A percentile compares a stretch with the other conserved stretches of the same genome.
phyloP scores from a whole-genome alignment of 73 alveolate genomes.

The Effrenium voratum region DNA sequence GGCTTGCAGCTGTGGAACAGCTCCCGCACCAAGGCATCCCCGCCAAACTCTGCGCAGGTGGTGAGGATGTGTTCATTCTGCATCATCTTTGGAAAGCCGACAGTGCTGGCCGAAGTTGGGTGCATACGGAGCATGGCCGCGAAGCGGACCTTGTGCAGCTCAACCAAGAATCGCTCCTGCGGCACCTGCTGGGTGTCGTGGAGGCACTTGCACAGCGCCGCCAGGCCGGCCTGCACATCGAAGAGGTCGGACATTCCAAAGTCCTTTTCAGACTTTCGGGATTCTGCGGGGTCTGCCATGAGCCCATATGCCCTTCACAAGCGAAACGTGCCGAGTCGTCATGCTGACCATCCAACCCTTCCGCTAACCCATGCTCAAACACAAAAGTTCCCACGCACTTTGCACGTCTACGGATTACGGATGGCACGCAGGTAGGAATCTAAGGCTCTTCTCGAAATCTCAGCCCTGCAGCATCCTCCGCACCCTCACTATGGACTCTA shows the following conservation, averaged over 20 bases:
- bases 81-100: conserved; percentile 2
- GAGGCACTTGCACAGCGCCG: conserved; percentile 61
- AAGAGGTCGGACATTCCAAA: conserved; percentile 68
- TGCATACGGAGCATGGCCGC: conserved; percentile 27
- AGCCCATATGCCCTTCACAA: too few relatives aligned
- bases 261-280: background rate
- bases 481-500: too few relatives aligned
- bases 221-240: conserved; percentile 39
- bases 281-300: background rate
- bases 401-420: too few relatives aligned
- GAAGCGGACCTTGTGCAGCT: conserved; percentile 75
- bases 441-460: too few relatives aligned
- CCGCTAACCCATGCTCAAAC: too few relatives aligned
- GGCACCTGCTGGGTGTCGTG: conserved; percentile 48
- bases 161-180: background rate
- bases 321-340: too few relatives aligned
- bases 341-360: too few relatives aligned
- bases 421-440: too few relatives aligned
- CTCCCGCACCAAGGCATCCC: conserved; percentile 15
- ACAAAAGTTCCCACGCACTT: too few relatives aligned
- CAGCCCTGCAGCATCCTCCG: background rate
- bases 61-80: conserved; percentile 47
- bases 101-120: background rate
- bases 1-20: conserved; percentile 52
- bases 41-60: conserved; percentile 5